Conservation (phyloP, 345 rosid genomes). For the Lenwebbia sp. region DNA sequence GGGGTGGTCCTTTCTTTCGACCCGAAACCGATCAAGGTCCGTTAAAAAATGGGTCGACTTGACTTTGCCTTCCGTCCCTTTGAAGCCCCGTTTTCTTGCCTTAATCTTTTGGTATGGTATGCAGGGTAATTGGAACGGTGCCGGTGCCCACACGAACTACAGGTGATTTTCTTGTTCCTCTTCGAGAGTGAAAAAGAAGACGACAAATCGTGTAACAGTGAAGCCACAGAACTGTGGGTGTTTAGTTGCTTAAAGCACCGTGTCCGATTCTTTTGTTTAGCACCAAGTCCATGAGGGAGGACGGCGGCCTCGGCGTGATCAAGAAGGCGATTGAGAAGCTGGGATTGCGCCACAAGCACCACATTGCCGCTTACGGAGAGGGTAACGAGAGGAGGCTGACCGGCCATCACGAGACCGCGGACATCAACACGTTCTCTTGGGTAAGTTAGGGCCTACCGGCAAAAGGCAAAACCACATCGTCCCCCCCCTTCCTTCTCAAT, state of each 20-base stretch:
- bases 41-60: not conserved
- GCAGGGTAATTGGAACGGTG: constrained; percentile 94
- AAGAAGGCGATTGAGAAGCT: constrained; percentile 72
- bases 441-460: constrained; percentile 5
- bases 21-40: constrained; percentile 80
- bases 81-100: not conserved
- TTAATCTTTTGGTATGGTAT: not conserved
- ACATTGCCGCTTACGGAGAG: constrained; percentile 70
- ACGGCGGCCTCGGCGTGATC: constrained; percentile 54
- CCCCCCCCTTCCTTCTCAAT: not conserved
- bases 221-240: not conserved
- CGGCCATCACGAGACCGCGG: constrained; percentile 77
- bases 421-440: constrained; percentile 69
- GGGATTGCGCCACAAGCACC: constrained; percentile 60
- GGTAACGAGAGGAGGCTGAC: constrained; percentile 80
- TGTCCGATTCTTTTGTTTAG: constrained; percentile 7
- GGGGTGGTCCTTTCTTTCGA: constrained; percentile 66
- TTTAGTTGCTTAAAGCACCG: not conserved
- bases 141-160: constrained; percentile 92
- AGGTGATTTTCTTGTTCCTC: constrained; percentile 20
- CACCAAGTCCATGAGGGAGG: constrained; percentile 77
- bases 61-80: not conserved
- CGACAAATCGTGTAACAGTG: accelerated
- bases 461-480: not conserved
- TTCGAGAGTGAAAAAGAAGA: not conserved